Percentiles rank a stretch among this genome's conserved stretches.
These are phyloP conservation scores for Botrytis paeoniae DNA, from an alignment of 2,329 filamentous ascomycete species.

Conservation along the genomic window DNA sequence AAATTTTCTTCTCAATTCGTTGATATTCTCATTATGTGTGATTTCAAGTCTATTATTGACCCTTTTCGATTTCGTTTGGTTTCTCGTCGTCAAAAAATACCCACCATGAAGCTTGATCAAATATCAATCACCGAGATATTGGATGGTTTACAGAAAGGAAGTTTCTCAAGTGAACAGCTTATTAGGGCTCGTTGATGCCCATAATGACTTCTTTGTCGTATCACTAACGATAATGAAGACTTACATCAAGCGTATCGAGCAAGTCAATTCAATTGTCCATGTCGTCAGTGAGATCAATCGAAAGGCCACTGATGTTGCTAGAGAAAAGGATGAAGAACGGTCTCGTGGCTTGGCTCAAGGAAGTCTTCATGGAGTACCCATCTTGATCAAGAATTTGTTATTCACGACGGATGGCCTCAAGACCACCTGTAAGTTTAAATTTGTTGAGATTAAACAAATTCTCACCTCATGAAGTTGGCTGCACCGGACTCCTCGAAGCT, in stretches of 20 bases:
- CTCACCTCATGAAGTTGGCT: slow-evolving; percentile 35
- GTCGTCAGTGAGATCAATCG: slow-evolving; percentile 27
- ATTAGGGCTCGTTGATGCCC: slow-evolving; percentile 6
- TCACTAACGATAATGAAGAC: slow-evolving; percentile 9
- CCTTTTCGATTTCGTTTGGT: neutral
- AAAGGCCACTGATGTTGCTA: slow-evolving; percentile 26
- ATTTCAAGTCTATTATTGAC: neutral
- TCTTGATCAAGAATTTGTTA: slow-evolving; percentile 59
- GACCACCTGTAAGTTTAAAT: slow-evolving; percentile 43
- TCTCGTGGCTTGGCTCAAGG: slow-evolving; percentile 21
- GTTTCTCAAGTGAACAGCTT: slow-evolving; percentile 18
- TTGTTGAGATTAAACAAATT: neutral
- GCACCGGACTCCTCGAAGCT: slow-evolving; percentile 47
- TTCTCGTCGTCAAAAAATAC: neutral
- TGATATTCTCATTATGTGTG: neutral
- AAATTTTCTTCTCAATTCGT: neutral
- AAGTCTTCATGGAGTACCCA: slow-evolving; percentile 54
- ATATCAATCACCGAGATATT: slow-evolving; percentile 5
- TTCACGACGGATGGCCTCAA: slow-evolving; percentile 58
- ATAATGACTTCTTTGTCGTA: neutral
- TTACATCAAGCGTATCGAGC: slow-evolving; percentile 16
- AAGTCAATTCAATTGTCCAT: slow-evolving; percentile 7
- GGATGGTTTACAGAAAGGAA: neutral
- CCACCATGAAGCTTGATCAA: neutral
- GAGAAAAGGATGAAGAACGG: slow-evolving; percentile 24